Evolutionary conservation across 1,284 basidiomycete species (phyloP).

Genomic region (Vanrija sp.): DNA sequence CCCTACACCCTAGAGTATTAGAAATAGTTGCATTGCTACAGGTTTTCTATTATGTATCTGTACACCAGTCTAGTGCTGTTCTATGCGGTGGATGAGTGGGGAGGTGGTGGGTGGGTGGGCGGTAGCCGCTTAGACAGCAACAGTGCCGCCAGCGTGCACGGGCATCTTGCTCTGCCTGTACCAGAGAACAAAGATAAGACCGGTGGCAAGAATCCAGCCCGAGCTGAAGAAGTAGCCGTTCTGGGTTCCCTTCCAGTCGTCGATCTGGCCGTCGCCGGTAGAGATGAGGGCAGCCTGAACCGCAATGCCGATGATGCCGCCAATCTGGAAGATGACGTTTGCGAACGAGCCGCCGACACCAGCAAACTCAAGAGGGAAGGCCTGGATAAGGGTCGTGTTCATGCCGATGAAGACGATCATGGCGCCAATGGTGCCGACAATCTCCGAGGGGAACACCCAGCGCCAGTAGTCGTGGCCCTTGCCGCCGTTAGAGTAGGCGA

Average conservation of each 20-base stretch:
- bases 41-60: too few species aligned
- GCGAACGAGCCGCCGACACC: conserved; percentile 40
- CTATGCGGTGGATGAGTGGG: too few species aligned
- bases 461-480: conserved; percentile 42
- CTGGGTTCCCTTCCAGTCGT: conserved; percentile 32
- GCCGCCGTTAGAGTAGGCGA: conserved; percentile 40
- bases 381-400: conserved; percentile 39
- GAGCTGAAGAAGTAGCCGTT: conserved; percentile 37
- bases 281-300: conserved; percentile 38
- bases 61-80: too few species aligned
- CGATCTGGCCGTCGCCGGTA: conserved; percentile 29
- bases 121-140: conserved; percentile 13
- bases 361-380: conserved; percentile 37
- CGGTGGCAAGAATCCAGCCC: conserved; percentile 30
- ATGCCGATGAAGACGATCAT: conserved; percentile 45
- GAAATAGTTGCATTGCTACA: too few species aligned
- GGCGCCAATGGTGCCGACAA: conserved; percentile 40
- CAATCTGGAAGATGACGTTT: conserved; percentile 46
- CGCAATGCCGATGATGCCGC: conserved; percentile 44
- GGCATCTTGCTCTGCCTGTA: conserved; percentile 37
- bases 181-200: conserved; percentile 30
- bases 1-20: too few species aligned
- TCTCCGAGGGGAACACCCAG: conserved; percentile 41
- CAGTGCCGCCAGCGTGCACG: conserved; percentile 5
- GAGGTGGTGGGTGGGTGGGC: background rate